A percentile compares a stretch with the other conserved stretches of the same genome.
Conservation (phyloP, 2,329 filamentous ascomycete genomes). For the Esteya vermicola region DNA sequence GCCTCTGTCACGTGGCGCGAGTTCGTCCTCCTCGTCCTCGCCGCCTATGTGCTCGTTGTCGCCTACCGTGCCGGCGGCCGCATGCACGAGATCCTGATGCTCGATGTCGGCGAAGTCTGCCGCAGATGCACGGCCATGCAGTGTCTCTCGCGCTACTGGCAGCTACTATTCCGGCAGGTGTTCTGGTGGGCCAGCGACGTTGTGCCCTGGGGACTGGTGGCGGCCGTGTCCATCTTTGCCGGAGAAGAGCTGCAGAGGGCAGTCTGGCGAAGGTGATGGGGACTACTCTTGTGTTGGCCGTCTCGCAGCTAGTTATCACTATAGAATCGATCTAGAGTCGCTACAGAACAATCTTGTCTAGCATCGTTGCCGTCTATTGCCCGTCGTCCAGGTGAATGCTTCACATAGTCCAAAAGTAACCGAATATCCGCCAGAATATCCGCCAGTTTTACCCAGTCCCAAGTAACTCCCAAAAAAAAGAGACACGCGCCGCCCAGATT, state of each 20-base stretch:
- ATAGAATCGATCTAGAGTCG: no score
- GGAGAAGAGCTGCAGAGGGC: slow-evolving; percentile 6
- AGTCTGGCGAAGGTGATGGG: not conserved
- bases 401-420: no score
- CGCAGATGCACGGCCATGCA: not conserved
- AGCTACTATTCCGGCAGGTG: not conserved
- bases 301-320: no score
- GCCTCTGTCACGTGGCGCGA: slow-evolving; percentile 9
- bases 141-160: slow-evolving; percentile 1
- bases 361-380: no score
- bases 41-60: slow-evolving; percentile 5
- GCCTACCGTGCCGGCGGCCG: slow-evolving; percentile 1
- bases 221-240: slow-evolving; percentile 5
- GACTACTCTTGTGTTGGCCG: not conserved
- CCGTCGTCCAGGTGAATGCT: no score
- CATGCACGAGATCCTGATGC: slow-evolving; percentile 4
- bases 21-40: slow-evolving; percentile 3
- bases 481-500: not conserved
- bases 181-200: slow-evolving; percentile 4
- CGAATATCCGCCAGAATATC: no score
- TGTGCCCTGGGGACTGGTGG: slow-evolving; percentile 9
- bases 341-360: no score
- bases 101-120: slow-evolving; percentile 7
- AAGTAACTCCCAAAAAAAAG: no score
- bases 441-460: no score